Conservation (phyloP, 768 basidiomycete genomes). For the Boletus reticuloceps region DNA sequence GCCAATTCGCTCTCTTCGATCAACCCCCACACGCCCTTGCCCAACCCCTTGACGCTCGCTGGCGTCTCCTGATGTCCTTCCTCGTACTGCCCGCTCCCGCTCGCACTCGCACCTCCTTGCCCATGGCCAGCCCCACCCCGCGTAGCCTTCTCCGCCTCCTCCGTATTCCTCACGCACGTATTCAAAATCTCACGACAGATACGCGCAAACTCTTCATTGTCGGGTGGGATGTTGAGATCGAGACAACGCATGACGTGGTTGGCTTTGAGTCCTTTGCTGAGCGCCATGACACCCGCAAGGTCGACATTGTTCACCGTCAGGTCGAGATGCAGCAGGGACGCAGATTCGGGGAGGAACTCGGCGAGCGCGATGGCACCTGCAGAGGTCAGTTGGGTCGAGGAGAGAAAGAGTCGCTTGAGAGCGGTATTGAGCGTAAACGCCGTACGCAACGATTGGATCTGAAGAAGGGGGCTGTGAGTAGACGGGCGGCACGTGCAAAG, state of each 20-base stretch:
- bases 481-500: neutral
- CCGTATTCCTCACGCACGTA: constrained; percentile 90
- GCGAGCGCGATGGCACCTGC: constrained; percentile 92
- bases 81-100: neutral
- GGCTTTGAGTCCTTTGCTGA: constrained; percentile 78
- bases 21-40: constrained; percentile 79
- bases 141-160: constrained; percentile 61
- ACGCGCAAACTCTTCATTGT: constrained; percentile 76
- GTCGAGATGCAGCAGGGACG: constrained; percentile 87
- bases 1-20: constrained; percentile 85
- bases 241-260: constrained; percentile 89
- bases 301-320: constrained; percentile 81
- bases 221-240: constrained; percentile 88
- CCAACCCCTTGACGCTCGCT: constrained; percentile 49
- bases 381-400: constrained; percentile 75
- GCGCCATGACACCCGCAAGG: constrained; percentile 89
- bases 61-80: constrained; percentile 22
- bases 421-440: constrained; percentile 91
- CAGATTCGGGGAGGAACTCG: constrained; percentile 92
- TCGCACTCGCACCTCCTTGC: no score
- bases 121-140: neutral
- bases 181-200: constrained; percentile 89
- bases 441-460: constrained; percentile 86
- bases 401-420: constrained; percentile 89
- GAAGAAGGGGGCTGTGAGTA: neutral